Base-by-base conservation (phyloP, 2,329 filamentous ascomycete species). In the Penicillium sp. region DNA sequence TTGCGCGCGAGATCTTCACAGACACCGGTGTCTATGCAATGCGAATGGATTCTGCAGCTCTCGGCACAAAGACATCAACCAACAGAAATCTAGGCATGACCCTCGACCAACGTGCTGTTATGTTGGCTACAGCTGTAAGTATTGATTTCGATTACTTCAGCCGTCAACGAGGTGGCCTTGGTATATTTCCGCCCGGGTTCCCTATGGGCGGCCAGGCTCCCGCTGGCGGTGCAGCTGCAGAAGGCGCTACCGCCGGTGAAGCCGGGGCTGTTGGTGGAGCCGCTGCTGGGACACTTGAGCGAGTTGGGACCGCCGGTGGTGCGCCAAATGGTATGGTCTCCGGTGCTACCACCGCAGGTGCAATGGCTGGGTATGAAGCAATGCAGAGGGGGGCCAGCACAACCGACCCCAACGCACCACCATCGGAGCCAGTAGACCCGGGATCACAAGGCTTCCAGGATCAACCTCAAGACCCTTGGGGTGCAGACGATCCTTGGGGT, bases 91-190 rank as follows among this genome's bases (percentile, higher is more conserved):
- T 69, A 2, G 78, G 77, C 3, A 82, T 84, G 80, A 82, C 80
- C 2, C 72, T 84, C 3, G 81, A 84, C 58, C 80, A 84, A 62
- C 73, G 81, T 46, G 81, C 81, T 3, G 75, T 83, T 24, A 83
- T 84, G 80, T 72, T 84, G 8, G 80, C 81, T 9, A 82, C 81
- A 0, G 81, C 81, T 6, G 80, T 84, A 12, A 80, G 73, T 49
- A 75, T 84, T 41, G 81, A 84, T 59, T 84, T 83, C 52, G 81
- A 84, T 61, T 84, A 84, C 64, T 84, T 84, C 67, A 83, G 79
- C 51, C 72, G 80, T 2, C 78, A 83, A 82, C 54, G 80, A 31
- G 6, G 29, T 46, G 64, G 69, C 17, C 62, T 68, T 3, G 72
- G 72, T 9, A 67, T 74, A 15, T 63, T 75, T 34, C 72, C 82